phyloP scores from a whole-genome alignment of 129 eudicot genomes.

The carrot (Daucus carota) region DH1_v3.0 NC_030381.2:22865501-22866000 shows the following conservation, averaged over 20 bases:
- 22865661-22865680: neutral
- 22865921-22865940: too few relatives aligned
- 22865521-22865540: neutral
- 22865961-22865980: too few relatives aligned
- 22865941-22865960: too few relatives aligned
- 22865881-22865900: too few relatives aligned
- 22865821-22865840: neutral
- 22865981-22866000: too few relatives aligned
- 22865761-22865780: neutral
- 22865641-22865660: neutral
- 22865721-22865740: neutral
- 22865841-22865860: neutral
- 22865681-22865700: neutral
- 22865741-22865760: neutral
- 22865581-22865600: neutral
- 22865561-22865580: neutral
- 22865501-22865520: neutral
- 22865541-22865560: neutral
- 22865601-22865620: neutral
- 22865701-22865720: neutral
- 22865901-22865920: too few relatives aligned
- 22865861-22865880: too few relatives aligned
- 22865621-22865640: neutral
- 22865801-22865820: neutral
- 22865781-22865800: neutral